Evolutionary conservation across 805 yeast genomes (phyloP).

Genomic region (Wickerhamiella hasegawae): DNA sequence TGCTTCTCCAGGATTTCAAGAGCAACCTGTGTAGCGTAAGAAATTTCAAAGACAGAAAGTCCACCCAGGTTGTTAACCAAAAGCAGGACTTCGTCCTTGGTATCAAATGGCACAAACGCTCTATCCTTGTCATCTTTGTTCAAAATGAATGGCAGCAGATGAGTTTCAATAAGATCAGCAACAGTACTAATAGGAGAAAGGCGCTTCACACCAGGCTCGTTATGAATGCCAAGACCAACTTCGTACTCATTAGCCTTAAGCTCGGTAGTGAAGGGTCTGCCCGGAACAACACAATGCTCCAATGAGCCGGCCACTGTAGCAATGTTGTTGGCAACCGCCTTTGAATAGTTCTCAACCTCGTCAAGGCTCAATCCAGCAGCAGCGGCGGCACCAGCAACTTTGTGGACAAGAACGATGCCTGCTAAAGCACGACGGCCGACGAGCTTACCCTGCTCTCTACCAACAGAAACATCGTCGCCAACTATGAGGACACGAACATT

Average conservation of each 20-base stretch:
- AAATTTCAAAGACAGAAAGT: slow-evolving; percentile 62
- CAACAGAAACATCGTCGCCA: slow-evolving; percentile 89
- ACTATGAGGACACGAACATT: slow-evolving; percentile 60
- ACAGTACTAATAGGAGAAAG: slow-evolving; percentile 55
- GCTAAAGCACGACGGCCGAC: slow-evolving; percentile 94
- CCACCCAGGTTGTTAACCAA: slow-evolving; percentile 83
- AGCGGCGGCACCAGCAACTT: slow-evolving; percentile 62
- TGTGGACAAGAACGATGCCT: slow-evolving; percentile 79
- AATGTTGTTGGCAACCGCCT: slow-evolving; percentile 40
- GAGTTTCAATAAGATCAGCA: slow-evolving; percentile 37
- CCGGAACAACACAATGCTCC: slow-evolving; percentile 84
- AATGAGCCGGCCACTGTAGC: slow-evolving; percentile 84
- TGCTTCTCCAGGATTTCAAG: slow-evolving; percentile 32
- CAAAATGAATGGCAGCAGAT: slow-evolving; percentile 46
- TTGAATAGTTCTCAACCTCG: slow-evolving; percentile 43
- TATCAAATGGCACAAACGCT: slow-evolving; percentile 53
- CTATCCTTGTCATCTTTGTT: slow-evolving; percentile 58
- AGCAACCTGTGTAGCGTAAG: slow-evolving; percentile 52
- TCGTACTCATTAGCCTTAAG: slow-evolving; percentile 56
- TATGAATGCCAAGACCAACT: slow-evolving; percentile 91
- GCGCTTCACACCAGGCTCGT: slow-evolving; percentile 73
- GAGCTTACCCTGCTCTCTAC: slow-evolving; percentile 72
- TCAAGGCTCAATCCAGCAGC: slow-evolving; percentile 28
- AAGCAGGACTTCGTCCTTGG: slow-evolving; percentile 50
- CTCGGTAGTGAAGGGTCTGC: slow-evolving; percentile 40